Base-by-base conservation (phyloP, 139 green algal species). In the Asterochloris sp. region DNA sequence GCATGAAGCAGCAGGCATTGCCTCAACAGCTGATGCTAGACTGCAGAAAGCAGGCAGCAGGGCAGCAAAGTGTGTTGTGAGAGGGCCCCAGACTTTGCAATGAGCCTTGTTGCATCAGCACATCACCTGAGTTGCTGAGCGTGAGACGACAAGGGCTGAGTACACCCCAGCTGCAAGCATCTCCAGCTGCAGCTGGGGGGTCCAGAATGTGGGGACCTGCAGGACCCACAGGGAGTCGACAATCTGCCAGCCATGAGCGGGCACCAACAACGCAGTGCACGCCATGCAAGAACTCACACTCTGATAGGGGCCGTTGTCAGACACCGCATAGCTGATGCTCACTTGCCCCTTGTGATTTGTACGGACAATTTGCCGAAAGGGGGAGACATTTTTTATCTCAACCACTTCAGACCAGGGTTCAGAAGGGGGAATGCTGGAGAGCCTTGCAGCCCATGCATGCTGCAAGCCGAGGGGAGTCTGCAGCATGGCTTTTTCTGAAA, bases 171-270 rank as follows among this genome's bases (percentile, higher is more conserved):
- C 69, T 28, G 78, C 68, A 60, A 94, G 83, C 90, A 93, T 92
- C 85, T 96, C 91, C 76, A 94, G 77, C 82, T 96, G 93, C 78
- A 96, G 86, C 86, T 96, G 93, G 12, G 92, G 89, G 74, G 96
- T 87, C 89, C 91, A 95, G 81, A 89, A 82, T 0, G 85, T 73
- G 27, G 84, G 83, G 74, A 85, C 73, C 83, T 83, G 69, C 66
- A 74, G 74, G 88, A 66, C 67, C 28, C 10, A 63, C 28, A 78
- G 29, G 27, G 19, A 54, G 28, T 73, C 38, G 77, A 21, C 16
- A 12, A 9, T 62, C 76, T 62, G 27, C 14, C 15, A 78, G 28
- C 10, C 19, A 15, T 78, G 0, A 17, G 29, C 27, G 26, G 10
- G 69, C 21, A 63, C 24, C 61, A 75, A 15, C 17, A 69, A 24